Evolutionary conservation across 306 rosid genomes (phyloP).

Genomic region (Carpinus viminea): DNA sequence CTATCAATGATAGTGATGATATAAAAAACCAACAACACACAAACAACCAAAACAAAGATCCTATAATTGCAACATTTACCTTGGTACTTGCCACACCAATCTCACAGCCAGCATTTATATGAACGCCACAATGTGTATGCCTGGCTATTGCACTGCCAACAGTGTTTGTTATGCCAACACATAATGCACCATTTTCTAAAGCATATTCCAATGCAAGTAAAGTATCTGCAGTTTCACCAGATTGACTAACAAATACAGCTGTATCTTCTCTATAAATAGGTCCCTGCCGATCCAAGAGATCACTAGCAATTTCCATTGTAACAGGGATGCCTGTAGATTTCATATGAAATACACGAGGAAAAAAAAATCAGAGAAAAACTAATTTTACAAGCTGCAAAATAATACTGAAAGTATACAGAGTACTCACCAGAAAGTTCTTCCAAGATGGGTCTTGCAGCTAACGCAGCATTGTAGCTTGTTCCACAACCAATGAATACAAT

Average conservation of each 20-base stretch:
- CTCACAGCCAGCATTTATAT: conserved; percentile 98
- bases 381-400: conserved; percentile 21
- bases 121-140: conserved; percentile 94
- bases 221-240: conserved; percentile 99
- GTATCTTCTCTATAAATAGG: conserved; percentile 97
- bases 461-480: conserved; percentile 97
- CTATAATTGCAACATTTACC: conserved; percentile 46
- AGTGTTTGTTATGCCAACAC: conserved; percentile 95
- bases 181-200: conserved; percentile 87
- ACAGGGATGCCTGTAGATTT: conserved; percentile 80
- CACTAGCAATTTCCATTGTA: conserved; percentile 99
- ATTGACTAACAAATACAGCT: conserved; percentile 94
- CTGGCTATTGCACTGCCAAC: conserved; percentile 97
- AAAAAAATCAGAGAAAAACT: conserved; percentile 6
- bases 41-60: conserved; percentile 24
- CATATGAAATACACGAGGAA: conserved; percentile 23
- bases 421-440: conserved; percentile 96
- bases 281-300: conserved; percentile 93
- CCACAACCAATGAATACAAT: conserved; percentile 95
- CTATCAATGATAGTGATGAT: conserved; percentile 36
- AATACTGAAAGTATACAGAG: conserved; percentile 21
- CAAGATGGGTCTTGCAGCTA: conserved; percentile 94
- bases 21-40: conserved; percentile 14
- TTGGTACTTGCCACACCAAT: conserved; percentile 99
- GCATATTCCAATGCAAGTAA: conserved; percentile 91